Evolutionary conservation across 495 filamentous ascomycete genomes (phyloP), one percentile per base, ranked within the genome.

Genomic region (Aspergillus nanangensis): DNA sequence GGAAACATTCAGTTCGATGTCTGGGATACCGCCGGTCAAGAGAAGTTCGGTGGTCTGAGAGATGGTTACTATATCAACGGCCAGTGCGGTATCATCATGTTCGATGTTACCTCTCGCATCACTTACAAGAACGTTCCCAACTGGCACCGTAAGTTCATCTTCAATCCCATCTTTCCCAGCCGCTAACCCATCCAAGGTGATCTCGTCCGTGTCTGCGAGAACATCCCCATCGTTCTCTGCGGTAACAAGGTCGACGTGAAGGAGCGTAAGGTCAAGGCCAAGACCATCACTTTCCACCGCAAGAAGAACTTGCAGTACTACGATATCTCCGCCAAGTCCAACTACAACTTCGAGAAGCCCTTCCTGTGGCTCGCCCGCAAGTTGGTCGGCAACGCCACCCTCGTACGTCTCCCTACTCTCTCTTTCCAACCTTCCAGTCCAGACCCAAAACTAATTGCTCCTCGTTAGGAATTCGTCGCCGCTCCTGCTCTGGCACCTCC

Each of bases 251-350:
- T 99, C 70, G 94, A 99, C 59, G 94, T 99, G 52, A 99, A 99
- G 84, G 94, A 98, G 83, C 88, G 94, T 69, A 99, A 99, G 76
- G 94, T 99, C 61, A 99, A 99, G 82, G 94, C 94, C 57, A 99
- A 99, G 88, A 94, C 93, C 61, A 99, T 99, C 77, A 99, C 94
- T 52, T 99, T 99, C 88, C 94, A 99, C 79, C 91, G 94, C 66
- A 99, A 99, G 84, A 99, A 99, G 86, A 97, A 97, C 76, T 83
- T 99, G 14, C 94, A 99, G 72, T 99, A 99, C 83, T 99, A 99
- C 80, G 94, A 99, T 53, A 99, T 99, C 67, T 95, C 89, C 38
- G 94, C 94, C 68, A 99, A 99, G 81, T 96, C 90, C 57, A 99
- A 99, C 77, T 99, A 99, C 79, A 99, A 99, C 85, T 99, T 99